Conservation (phyloP, 768 basidiomycete species). For the Chalciporus pseudorubinellus region DNA sequence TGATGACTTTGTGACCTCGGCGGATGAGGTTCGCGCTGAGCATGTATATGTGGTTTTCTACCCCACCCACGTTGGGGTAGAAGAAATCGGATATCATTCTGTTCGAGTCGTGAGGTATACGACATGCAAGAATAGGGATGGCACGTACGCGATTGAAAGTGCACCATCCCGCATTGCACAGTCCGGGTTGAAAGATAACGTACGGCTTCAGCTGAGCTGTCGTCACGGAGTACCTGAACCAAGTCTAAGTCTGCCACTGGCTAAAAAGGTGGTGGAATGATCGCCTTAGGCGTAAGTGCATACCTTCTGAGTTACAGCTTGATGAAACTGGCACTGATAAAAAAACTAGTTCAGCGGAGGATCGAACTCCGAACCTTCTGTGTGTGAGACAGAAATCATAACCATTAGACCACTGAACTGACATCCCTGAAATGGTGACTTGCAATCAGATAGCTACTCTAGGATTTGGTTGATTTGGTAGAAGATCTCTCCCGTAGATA, state of each 20-base stretch:
- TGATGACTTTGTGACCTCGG: slow-evolving; percentile 89
- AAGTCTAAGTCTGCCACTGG: neutral
- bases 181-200: neutral
- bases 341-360: slow-evolving; percentile 35
- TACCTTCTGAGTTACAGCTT: neutral
- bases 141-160: slow-evolving; percentile 31
- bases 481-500: too few species aligned
- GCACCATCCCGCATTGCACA: slow-evolving; percentile 26
- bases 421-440: too few species aligned
- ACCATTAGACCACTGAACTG: slow-evolving; percentile 38
- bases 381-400: slow-evolving; percentile 40
- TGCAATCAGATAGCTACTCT: too few species aligned
- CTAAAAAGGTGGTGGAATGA: neutral
- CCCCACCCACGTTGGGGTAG: slow-evolving; percentile 89
- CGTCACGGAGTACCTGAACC: neutral
- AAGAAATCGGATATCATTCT: slow-evolving; percentile 99
- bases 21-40: slow-evolving; percentile 78
- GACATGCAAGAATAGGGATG: neutral
- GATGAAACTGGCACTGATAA: neutral
- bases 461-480: too few species aligned
- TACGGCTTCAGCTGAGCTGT: neutral
- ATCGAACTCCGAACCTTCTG: slow-evolving; percentile 39
- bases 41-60: slow-evolving; percentile 96
- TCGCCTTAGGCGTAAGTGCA: too few species aligned
- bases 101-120: neutral